Evolutionary conservation across 2,329 filamentous ascomycete species (phyloP), one percentile per base, ranked within the genome.

Genomic region (Aspergillus phoenicis): DNA sequence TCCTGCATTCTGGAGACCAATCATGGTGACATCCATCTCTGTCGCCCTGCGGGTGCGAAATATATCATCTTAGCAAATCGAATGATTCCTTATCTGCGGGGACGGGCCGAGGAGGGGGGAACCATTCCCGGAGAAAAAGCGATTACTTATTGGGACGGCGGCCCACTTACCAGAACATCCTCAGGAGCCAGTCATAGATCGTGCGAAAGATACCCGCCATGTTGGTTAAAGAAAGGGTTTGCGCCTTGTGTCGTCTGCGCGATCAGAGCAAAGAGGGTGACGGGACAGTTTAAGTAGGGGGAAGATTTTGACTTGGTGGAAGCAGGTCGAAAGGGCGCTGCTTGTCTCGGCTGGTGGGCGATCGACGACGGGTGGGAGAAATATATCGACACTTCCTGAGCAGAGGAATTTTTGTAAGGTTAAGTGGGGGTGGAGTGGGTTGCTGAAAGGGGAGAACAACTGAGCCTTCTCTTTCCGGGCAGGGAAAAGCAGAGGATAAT

Each of bases 21-120:
- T 94, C 90, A 99, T 96, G 70, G 95, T 98, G 76, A 99, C 94
- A 81, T 99, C 95, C 93, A 99, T 97, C 83, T 99, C 95, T 68
- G 93, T 96, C 69, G 94, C 93, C 95, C 94, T 97, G 71, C 66
- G 74, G 66, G 62, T 52, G 28, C 57, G 47, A 48, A 41, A 57
- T 38, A 59, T 45, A 66, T 36, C 11, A 36, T 58, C 62, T 69
- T 64, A 70, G 66, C 62, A 66, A 60, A 60, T 52, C 60, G 61
- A 70, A 65, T 36, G 60, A 61, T 64, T 67, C 59, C 54, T 57
- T 57, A 59, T 66, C 61, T 70, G 71, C 71, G 71, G 73, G 73
- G 70, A 72, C 72, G 74, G 73, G 66, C 71, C 75, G 73, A 45
- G 47, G 41, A 53, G 56, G 62, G 55, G 57, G 63, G 65, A 53